Evolutionary conservation across 495 filamentous ascomycete genomes (phyloP), one percentile per base, ranked within the genome.

Genomic region (Xanthoparmelia taractica): DNA sequence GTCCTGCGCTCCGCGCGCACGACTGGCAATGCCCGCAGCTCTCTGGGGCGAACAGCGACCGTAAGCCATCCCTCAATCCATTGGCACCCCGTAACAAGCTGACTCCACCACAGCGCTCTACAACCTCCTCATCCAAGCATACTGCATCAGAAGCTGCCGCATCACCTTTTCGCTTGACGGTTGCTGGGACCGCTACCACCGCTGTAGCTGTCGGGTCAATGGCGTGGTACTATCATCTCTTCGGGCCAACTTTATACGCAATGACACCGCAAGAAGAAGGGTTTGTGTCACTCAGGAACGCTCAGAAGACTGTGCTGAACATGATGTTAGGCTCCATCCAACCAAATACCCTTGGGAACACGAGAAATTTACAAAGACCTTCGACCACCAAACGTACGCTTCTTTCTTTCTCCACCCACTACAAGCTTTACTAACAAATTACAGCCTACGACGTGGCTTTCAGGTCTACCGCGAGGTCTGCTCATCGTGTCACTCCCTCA

Each of bases 381-480:
- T 96, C 74, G 95, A 99, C 73, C 94, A 97, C 75, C 84, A 89
- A 76, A 85, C 90, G 93, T 96, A 84, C 86, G 89, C 80, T 4
- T 58, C 59, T 55, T 45, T 40, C 36, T n/a, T n/a, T n/a, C 37
- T 47, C 31, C 34, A 57, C 23, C 31, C 5, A 27, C 23, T 8
- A 15, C 20, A 27, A 8, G 41, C 25, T 47, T 29, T 63, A 15
- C 33, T 61, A 59, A 61, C n/a, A 12, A 6, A 4, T 63, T 57
- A 57, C 57, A 96, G 93, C 70, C 92, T 99, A 69, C 94, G 95
- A 72, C 92, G 95, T 79, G 95, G 95, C 78, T 97, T 99, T 86
- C 95, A 96, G 80, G 95, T 99, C 73, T 99, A 99, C 84, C 91
- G 87, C 70, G 95, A 99, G 78, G 95, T 99, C 69, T 99, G 95